Conservation (phyloP, 257 asterid genomes). For the Cinchona pubescens region DNA sequence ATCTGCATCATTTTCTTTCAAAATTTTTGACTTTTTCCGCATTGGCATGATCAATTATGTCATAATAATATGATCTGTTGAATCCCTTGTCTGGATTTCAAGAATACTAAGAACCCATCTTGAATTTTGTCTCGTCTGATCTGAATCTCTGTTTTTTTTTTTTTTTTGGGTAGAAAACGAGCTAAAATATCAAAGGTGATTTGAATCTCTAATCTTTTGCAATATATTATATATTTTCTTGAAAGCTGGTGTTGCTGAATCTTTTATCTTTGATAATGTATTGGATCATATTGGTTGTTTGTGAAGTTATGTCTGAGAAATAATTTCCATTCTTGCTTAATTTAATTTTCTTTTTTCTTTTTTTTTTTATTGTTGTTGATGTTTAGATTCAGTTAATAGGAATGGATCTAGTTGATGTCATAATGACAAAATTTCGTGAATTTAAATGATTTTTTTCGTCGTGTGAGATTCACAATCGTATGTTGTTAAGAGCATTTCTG, state of each 20-base stretch:
- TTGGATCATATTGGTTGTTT: not conserved
- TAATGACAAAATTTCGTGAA: not conserved
- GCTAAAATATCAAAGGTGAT: not conserved
- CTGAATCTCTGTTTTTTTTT: not conserved
- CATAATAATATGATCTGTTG: constrained; percentile 5
- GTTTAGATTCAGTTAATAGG: too few species aligned
- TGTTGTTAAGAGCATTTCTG: not conserved
- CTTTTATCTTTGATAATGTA: not conserved
- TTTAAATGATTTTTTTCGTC: not conserved
- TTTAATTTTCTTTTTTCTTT: too few species aligned
- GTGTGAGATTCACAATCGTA: not conserved
- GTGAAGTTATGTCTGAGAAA: too few species aligned
- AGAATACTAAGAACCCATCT: not conserved
- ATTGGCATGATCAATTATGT: not conserved
- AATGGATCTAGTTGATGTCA: not conserved
- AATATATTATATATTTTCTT: not conserved
- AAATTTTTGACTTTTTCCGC: not conserved
- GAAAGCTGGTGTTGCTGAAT: not conserved
- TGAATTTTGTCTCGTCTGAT: not conserved
- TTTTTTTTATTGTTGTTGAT: too few species aligned
- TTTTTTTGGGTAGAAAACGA: not conserved
- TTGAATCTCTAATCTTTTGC: not conserved
- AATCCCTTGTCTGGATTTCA: not conserved
- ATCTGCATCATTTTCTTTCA: not conserved
- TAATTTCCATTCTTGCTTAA: too few species aligned